Base-by-base conservation (phyloP, 495 filamentous ascomycete species). In the Hypoxylon lienhwacheense region DNA sequence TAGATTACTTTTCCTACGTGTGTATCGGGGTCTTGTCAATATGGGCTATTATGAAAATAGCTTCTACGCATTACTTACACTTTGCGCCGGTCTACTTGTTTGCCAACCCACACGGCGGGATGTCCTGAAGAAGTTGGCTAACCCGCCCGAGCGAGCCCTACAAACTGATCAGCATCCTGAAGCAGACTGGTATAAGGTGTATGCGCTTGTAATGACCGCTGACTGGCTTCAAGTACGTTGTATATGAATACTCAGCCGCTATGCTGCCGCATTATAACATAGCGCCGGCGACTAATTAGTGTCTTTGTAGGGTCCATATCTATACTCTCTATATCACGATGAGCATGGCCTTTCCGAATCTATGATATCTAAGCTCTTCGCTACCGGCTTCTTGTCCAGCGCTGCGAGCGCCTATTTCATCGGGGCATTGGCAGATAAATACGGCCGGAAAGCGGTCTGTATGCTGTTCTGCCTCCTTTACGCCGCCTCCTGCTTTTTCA, bases 301-400 rank as follows among this genome's bases (percentile, higher is more conserved):
- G 1, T 8, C 11, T 22, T 34, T 40, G 6, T 35, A 75, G 71
- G 77, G 77, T 17, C 75, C 80, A 5, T 78, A 75, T 63, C 69
- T 82, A 14, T 81, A 81, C 66, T 73, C 78, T 12, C 67, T 84
- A 16, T 82, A 82, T 62, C 70, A 40, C 26, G 72, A 80, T 47
- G 71, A 80, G 67, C 76, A 79, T 62, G 61, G 57, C 6, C 62
- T 82, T 20, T 42, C 72, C 2, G 71, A 80, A n/a, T 52, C 62
- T 16, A 53, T 71, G 0, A 72, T 82, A 31, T 72, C 78, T 2
- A 61, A 65, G 7, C 69, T 82, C 39, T 82, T 81, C 67, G 72
- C 72, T 6, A 70, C 73, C 0, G 79, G 80, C 21, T 82, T 82
- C 56, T 31, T 78, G 11, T 70, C 79, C 2, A 74, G 72, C 19